Conservation (phyloP, 2,329 filamentous ascomycete genomes). For the Ceratocystis destructans region DNA sequence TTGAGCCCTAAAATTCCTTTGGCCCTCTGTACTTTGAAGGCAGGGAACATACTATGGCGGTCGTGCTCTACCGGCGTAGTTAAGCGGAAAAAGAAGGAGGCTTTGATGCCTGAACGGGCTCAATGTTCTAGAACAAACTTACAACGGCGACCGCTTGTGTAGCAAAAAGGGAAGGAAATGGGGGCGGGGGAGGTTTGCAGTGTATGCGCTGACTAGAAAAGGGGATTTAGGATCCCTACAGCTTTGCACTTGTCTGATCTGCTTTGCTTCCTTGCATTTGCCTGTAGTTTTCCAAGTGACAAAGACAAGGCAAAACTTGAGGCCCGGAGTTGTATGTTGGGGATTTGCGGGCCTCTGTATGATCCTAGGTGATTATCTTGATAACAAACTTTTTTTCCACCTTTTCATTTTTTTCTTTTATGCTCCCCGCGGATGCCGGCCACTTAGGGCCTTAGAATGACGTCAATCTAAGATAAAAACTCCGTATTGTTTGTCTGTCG, state of each 20-base stretch:
- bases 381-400: neutral
- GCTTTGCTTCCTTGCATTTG: neutral
- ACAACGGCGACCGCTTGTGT: neutral
- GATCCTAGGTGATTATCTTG: conserved; percentile 2
- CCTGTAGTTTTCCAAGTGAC: neutral
- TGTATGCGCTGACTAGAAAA: neutral
- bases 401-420: conserved; percentile 6
- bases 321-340: conserved; percentile 6
- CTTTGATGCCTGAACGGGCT: neutral
- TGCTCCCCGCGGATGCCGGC: neutral
- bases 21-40: neutral
- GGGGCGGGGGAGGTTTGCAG: neutral
- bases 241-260: neutral
- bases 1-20: conserved; percentile 3
- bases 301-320: neutral
- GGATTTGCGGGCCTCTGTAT: conserved; percentile 3
- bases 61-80: too few relatives aligned
- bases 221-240: neutral
- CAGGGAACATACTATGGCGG: too few relatives aligned
- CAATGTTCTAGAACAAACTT: neutral
- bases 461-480: neutral
- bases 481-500: too few relatives aligned
- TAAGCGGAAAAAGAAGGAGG: neutral
- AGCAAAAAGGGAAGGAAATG: neutral
- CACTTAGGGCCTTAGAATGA: neutral